Evolutionary conservation across 106 monocot species (phyloP).

Genomic region (Vanilla planifolia): DNA sequence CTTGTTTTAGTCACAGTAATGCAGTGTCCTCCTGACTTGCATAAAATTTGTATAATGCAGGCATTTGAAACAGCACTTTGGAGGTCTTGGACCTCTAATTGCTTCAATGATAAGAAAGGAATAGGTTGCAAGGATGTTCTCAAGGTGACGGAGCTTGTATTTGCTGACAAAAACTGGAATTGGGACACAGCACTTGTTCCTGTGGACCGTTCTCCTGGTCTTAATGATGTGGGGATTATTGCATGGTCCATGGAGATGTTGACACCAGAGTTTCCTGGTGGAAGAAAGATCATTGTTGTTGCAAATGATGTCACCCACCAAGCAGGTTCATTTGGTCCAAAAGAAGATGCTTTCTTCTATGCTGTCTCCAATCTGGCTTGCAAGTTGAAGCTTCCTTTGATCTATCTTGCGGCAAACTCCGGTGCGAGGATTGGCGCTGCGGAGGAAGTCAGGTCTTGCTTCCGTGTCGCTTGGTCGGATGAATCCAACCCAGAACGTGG

Average conservation of each 20-base stretch:
- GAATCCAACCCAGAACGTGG: constrained; percentile 77
- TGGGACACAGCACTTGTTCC: constrained; percentile 72
- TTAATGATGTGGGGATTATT: constrained; percentile 88
- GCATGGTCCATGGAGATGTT: constrained; percentile 81
- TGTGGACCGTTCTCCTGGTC: constrained; percentile 52
- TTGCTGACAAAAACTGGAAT: constrained; percentile 48
- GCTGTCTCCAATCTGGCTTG: constrained; percentile 74
- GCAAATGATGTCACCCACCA: constrained; percentile 91
- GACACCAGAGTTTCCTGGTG: constrained; percentile 85
- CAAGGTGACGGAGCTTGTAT: constrained; percentile 63
- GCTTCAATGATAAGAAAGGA: constrained; percentile 4
- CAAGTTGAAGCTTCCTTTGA: constrained; percentile 75
- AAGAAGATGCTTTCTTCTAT: constrained; percentile 94
- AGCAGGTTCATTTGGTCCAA: constrained; percentile 92
- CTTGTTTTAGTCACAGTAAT: too few species aligned
- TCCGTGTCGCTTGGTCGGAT: constrained; percentile 86
- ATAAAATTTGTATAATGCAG: constrained; percentile 27
- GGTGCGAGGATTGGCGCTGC: constrained; percentile 91
- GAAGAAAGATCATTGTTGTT: constrained; percentile 76
- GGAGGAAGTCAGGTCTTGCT: constrained; percentile 84
- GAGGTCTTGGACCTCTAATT: constrained; percentile 43
- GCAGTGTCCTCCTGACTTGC: too few species aligned
- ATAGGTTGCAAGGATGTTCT: constrained; percentile 25
- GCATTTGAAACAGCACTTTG: constrained; percentile 81
- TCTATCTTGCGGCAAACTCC: constrained; percentile 91